A percentile compares a stretch with the other conserved stretches of the same genome.
Evolutionary conservation across 2,329 filamentous ascomycete species (phyloP).

Genomic region (Nectriaceae sp.): DNA sequence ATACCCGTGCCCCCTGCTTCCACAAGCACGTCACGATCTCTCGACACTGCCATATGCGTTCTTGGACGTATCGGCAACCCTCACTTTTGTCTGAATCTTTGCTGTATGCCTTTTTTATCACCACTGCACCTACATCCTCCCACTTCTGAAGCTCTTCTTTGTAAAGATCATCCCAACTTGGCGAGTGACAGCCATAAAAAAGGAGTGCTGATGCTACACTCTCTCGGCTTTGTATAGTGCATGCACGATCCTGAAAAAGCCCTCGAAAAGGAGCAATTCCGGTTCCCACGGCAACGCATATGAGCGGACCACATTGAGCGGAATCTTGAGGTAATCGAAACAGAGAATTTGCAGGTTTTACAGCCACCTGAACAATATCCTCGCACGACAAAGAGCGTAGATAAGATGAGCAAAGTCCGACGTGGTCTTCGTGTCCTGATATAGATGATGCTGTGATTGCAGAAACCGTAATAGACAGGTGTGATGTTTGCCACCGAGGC

Average conservation of each 20-base stretch:
- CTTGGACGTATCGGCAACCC: conserved; percentile 11
- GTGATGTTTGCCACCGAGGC: too few relatives aligned
- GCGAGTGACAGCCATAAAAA: conserved; percentile 50
- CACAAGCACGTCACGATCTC: conserved; percentile 7
- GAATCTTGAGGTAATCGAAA: conserved; percentile 48
- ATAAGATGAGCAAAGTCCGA: conserved; percentile 62
- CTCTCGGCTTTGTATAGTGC: conserved; percentile 49
- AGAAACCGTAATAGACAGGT: too few relatives aligned
- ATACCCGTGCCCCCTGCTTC: too few relatives aligned
- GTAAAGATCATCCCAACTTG: conserved; percentile 48
- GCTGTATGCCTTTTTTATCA: conserved; percentile 56
- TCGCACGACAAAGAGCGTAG: conserved; percentile 46
- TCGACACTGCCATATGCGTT: conserved; percentile 6
- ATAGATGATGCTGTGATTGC: conserved; percentile 50
- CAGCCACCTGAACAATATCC: conserved; percentile 48
- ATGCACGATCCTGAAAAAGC: conserved; percentile 60
- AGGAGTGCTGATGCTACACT: conserved; percentile 56
- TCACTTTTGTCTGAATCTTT: conserved; percentile 4
- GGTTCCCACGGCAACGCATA: conserved; percentile 48
- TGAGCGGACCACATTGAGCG: conserved; percentile 48
- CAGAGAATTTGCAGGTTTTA: conserved; percentile 35
- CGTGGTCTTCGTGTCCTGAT: conserved; percentile 37
- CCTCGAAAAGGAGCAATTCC: conserved; percentile 61
- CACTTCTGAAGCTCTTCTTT: conserved; percentile 45
- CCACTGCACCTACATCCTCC: conserved; percentile 50